Conservation (phyloP, 1,139 yeast genomes). For the Pichia sp. region DNA sequence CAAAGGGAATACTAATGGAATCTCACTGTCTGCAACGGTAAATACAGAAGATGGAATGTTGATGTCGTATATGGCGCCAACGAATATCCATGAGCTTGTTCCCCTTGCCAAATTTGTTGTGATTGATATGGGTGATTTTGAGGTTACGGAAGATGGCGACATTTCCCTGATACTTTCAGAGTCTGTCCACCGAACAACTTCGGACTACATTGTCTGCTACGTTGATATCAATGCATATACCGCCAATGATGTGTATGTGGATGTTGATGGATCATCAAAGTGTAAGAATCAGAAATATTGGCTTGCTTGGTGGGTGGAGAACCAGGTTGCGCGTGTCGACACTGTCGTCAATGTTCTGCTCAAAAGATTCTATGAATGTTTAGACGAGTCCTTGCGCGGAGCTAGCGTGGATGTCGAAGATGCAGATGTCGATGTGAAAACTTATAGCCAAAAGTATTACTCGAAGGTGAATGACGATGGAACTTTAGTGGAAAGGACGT, state of each 20-base stretch:
- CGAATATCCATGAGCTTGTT: slow-evolving; percentile 49
- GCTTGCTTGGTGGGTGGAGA: slow-evolving; percentile 29
- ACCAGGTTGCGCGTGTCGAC: slow-evolving; percentile 23
- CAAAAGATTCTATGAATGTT: slow-evolving; percentile 22
- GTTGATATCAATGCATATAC: slow-evolving; percentile 40
- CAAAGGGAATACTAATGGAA: slow-evolving; percentile 43
- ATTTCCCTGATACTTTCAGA: slow-evolving; percentile 34
- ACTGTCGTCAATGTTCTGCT: slow-evolving; percentile 23
- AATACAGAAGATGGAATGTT: too few species aligned
- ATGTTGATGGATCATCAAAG: not conserved
- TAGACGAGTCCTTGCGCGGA: slow-evolving; percentile 18
- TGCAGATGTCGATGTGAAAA: slow-evolving; percentile 16
- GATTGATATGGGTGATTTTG: slow-evolving; percentile 46
- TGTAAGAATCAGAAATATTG: slow-evolving; percentile 16
- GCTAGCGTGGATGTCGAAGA: not conserved
- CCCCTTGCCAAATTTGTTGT: slow-evolving; percentile 48
- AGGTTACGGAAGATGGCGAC: slow-evolving; percentile 54
- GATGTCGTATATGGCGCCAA: slow-evolving; percentile 47
- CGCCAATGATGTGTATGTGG: slow-evolving; percentile 1
- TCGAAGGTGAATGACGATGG: slow-evolving; percentile 30
- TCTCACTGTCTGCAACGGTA: too few species aligned
- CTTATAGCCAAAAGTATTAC: slow-evolving; percentile 23
- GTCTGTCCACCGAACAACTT: slow-evolving; percentile 51
- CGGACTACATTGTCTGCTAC: slow-evolving; percentile 51
- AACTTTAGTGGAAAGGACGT: slow-evolving; percentile 32